phyloP scores from a whole-genome alignment of 768 basidiomycete genomes.

The Termitomyces sp. region DNA sequence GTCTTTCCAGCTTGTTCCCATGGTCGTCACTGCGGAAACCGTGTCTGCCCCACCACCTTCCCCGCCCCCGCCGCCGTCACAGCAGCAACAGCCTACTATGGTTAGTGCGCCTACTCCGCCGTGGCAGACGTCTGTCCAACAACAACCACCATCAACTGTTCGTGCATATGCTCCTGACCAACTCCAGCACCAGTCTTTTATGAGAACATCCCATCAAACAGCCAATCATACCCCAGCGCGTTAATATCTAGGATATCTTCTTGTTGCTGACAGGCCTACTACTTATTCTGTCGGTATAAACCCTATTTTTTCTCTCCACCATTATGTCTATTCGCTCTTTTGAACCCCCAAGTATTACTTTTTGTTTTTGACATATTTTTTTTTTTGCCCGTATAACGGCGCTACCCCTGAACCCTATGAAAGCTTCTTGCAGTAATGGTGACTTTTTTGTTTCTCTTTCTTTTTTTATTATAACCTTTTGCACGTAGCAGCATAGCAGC shows the following conservation, averaged over 20 bases:
- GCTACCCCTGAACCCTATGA: not conserved
- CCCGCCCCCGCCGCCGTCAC: constrained; percentile 13
- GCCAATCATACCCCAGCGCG: constrained; percentile 18
- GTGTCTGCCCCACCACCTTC: constrained; percentile 16
- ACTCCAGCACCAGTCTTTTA: constrained; percentile 32
- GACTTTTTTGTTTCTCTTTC: not conserved
- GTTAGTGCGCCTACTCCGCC: constrained; percentile 23
- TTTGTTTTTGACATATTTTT: not conserved
- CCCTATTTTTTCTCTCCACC: not conserved
- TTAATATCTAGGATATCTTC: constrained; percentile 17
- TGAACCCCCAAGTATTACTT: not conserved
- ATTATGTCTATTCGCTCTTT: constrained; percentile 1
- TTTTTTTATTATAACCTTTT: too few relatives aligned
- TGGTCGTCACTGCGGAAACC: constrained; percentile 17
- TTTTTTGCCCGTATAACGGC: constrained; percentile 17
- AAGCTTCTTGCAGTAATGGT: constrained; percentile 7
- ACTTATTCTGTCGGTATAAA: constrained; percentile 7
- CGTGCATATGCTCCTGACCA: constrained; percentile 28
- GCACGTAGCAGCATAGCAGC: too few relatives aligned
- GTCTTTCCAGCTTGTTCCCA: constrained; percentile 51
- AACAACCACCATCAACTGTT: constrained; percentile 9
- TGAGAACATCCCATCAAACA: constrained; percentile 27
- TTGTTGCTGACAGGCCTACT: constrained; percentile 9
- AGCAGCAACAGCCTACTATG: constrained; percentile 11
- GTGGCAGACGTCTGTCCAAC: constrained; percentile 20